These are phyloP conservation scores for Xylariales sp. DNA, from an alignment of 2,329 filamentous ascomycete species.

Conservation along the genomic window DNA sequence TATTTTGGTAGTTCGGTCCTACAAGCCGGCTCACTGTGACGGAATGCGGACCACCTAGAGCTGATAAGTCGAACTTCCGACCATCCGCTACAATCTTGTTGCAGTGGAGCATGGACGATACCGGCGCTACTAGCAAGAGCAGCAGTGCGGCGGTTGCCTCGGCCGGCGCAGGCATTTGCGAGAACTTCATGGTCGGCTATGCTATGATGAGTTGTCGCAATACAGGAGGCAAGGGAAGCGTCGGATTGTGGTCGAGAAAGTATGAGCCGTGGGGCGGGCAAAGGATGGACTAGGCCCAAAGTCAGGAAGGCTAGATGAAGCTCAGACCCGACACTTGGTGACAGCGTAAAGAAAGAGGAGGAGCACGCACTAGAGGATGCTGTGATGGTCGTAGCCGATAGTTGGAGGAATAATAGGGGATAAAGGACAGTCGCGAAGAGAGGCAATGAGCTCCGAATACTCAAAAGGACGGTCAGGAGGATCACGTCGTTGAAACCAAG, in stretches of 20 bases:
- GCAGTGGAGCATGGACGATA: slow-evolving; percentile 55
- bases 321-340: too few species aligned
- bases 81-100: slow-evolving; percentile 54
- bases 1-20: slow-evolving; percentile 58
- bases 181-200: slow-evolving; percentile 31
- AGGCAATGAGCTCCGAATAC: too few species aligned
- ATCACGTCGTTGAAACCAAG: too few species aligned
- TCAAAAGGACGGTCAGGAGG: too few species aligned
- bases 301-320: too few species aligned
- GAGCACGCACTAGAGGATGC: too few species aligned
- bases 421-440: neutral
- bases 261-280: too few species aligned
- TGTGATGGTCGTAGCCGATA: too few species aligned
- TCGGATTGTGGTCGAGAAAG: too few species aligned
- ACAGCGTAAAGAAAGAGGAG: too few species aligned
- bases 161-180: slow-evolving; percentile 27
- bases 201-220: neutral
- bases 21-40: slow-evolving; percentile 56
- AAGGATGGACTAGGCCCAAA: too few species aligned
- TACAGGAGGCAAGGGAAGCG: neutral
- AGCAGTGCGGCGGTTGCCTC: slow-evolving; percentile 32
- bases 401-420: neutral
- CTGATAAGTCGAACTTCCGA: slow-evolving; percentile 58
- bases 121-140: slow-evolving; percentile 30
- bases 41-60: slow-evolving; percentile 63